Evolutionary conservation across 1,139 yeast species (phyloP), one percentile per base, ranked within the genome.

Genomic region (Nakaseomyces uthaithaninus): DNA sequence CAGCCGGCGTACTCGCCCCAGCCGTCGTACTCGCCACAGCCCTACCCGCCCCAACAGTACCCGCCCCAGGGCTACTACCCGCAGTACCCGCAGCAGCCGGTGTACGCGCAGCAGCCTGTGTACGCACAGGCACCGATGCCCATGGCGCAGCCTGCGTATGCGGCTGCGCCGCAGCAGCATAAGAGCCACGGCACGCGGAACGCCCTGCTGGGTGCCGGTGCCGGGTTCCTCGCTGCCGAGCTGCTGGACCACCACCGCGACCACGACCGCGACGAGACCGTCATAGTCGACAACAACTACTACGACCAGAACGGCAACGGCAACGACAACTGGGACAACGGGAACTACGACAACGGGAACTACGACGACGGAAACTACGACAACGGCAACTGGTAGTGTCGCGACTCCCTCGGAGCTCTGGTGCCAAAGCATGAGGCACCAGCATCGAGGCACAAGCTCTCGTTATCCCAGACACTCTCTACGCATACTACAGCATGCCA

Each of bases 171-270:
- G 14, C 66, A 55, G 47, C 63, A 54, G 33, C 60, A 50, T 42
- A 43, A 35, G 43, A 45, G 49, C 27, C 34, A 42, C 27, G 57
- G 57, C 3, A 45, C 52, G 31, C 53, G 63, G 39, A 24, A 24
- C 12, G 37, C 37, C 12, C 54, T 75, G 64, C 76, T 81, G 22
- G 94, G 94, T 51, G 80, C 77, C 0, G 93, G 91, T 50, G 91
- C 82, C 23, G 94, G 94, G 62, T 56, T 83, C 42, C 62, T 83
- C 5, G 94, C 93, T 43, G 94, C 93, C 45, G 65, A 77, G 67
- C 59, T 80, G 45, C 55, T 79, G 25, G 74, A 71, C 9, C 46
- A 54, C 31, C 55, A 58, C 14, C 36, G 54, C 4, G 48, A 39
- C 7, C 42, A 44, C 42, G 44, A 45, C 23, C 37, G 30, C 31